A percentile compares a stretch with the other conserved stretches of the same genome.
Conservation (phyloP, 345 rosid genomes). For the Linum usitatissimum region DNA sequence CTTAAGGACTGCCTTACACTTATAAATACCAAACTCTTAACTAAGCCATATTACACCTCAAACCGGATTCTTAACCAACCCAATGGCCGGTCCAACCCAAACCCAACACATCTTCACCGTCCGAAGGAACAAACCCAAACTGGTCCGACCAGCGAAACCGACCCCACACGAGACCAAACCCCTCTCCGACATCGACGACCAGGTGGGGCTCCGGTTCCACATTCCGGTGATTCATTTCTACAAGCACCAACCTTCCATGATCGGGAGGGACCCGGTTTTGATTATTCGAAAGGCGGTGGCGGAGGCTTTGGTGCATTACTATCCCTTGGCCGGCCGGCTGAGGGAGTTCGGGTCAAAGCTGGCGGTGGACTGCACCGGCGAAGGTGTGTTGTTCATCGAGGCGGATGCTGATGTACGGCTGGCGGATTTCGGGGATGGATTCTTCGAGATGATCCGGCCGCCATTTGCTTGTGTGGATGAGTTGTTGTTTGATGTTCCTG, state of each 20-base stretch:
- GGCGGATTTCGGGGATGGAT: conserved; percentile 3
- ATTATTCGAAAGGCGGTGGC: conserved; percentile 10
- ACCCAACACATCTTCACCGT: too few species aligned
- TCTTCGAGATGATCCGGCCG: conserved; percentile 3
- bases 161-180: too few species aligned
- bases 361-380: conserved; percentile 13
- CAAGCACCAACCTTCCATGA: background rate
- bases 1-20: too few species aligned
- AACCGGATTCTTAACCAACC: too few species aligned
- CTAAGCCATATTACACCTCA: too few species aligned
- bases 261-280: conserved; percentile 4
- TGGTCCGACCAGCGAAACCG: too few species aligned
- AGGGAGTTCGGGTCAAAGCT: conserved; percentile 11
- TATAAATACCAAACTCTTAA: too few species aligned
- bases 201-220: background rate
- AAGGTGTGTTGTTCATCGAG: conserved; percentile 16
- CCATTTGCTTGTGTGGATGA: conserved; percentile 11
- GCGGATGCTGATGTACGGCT: conserved; percentile 16
- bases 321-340: conserved; percentile 12
- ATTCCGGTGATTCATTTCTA: conserved; percentile 6
- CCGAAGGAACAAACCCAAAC: too few species aligned
- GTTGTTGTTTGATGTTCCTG: conserved; percentile 15
- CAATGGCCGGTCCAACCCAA: too few species aligned
- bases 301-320: conserved; percentile 15
- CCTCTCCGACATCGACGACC: too few species aligned